A percentile compares a stretch with the other conserved stretches of the same genome.
phyloP scores from a whole-genome alignment of 495 filamentous ascomycete genomes.

The Penicillium paradoxum region DNA sequence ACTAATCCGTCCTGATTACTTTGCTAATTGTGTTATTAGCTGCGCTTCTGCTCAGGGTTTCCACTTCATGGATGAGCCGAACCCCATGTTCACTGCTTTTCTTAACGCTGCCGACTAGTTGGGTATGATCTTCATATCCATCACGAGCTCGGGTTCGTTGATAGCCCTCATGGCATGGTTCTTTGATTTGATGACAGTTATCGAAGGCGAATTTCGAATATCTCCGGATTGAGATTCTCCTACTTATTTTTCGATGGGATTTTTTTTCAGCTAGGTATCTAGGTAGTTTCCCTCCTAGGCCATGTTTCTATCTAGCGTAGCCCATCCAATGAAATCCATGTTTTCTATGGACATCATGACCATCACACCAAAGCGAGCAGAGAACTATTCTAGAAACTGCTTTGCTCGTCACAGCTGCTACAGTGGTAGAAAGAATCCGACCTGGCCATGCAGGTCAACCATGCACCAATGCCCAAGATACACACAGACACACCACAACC shows the following conservation, averaged over 20 bases:
- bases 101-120: not conserved
- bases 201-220: no score
- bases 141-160: not conserved
- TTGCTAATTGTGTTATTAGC: not conserved
- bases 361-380: not conserved
- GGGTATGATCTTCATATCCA: not conserved
- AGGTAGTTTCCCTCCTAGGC: not conserved
- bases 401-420: not conserved
- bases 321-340: not conserved
- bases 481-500: not conserved
- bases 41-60: not conserved
- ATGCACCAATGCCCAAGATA: not conserved
- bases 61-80: constrained; percentile 6
- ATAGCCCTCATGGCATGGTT: not conserved
- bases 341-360: not conserved
- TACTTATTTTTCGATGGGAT: not conserved
- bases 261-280: not conserved
- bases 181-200: not conserved
- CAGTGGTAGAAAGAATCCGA: not conserved
- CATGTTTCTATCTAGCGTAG: not conserved
- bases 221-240: not conserved
- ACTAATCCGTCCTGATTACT: no score
- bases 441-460: not conserved
- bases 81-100: not conserved
- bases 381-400: not conserved